These are phyloP conservation scores for Neoascochyta sp. DNA, from an alignment of 2,329 filamentous ascomycete genomes.

Conservation along the genomic window DNA sequence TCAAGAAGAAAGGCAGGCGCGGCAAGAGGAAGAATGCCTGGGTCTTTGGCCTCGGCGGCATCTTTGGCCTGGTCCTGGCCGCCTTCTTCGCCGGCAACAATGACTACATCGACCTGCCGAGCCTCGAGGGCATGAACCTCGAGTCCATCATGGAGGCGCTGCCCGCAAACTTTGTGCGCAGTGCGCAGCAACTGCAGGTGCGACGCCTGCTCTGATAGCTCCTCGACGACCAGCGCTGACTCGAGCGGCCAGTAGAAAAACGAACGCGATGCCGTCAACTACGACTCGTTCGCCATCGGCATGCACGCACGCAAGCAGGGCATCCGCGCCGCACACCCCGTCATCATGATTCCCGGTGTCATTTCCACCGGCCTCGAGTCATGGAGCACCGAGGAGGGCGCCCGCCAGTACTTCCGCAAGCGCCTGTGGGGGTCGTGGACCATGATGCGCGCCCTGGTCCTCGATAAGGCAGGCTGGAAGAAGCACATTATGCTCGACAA, in stretches of 20 bases:
- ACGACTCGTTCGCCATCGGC: slow-evolving; percentile 91
- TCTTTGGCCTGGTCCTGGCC: slow-evolving; percentile 87
- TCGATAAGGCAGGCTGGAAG: slow-evolving; percentile 95
- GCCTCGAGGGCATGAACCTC: slow-evolving; percentile 68
- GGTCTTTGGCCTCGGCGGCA: slow-evolving; percentile 79
- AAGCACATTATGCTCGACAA: slow-evolving; percentile 96
- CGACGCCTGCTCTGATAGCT: slow-evolving; percentile 29
- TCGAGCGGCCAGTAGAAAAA: slow-evolving; percentile 57
- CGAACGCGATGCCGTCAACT: slow-evolving; percentile 82
- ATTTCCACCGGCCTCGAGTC: slow-evolving; percentile 96
- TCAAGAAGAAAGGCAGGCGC: slow-evolving; percentile 42
- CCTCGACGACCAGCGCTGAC: too few species aligned
- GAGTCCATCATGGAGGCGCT: slow-evolving; percentile 84
- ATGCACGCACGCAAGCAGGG: slow-evolving; percentile 78
- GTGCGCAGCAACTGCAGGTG: slow-evolving; percentile 82
- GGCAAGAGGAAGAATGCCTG: slow-evolving; percentile 71
- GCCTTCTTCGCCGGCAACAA: slow-evolving; percentile 86
- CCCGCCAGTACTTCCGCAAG: slow-evolving; percentile 88
- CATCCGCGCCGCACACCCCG: slow-evolving; percentile 74
- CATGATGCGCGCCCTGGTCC: slow-evolving; percentile 93
- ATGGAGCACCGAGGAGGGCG: slow-evolving; percentile 85
- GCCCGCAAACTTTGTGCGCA: slow-evolving; percentile 77
- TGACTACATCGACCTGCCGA: slow-evolving; percentile 82
- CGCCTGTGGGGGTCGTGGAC: slow-evolving; percentile 96
- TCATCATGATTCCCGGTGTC: slow-evolving; percentile 96